Evolutionary conservation across 768 basidiomycete genomes (phyloP).

Genomic region (Dioszegia hungarica): DNA sequence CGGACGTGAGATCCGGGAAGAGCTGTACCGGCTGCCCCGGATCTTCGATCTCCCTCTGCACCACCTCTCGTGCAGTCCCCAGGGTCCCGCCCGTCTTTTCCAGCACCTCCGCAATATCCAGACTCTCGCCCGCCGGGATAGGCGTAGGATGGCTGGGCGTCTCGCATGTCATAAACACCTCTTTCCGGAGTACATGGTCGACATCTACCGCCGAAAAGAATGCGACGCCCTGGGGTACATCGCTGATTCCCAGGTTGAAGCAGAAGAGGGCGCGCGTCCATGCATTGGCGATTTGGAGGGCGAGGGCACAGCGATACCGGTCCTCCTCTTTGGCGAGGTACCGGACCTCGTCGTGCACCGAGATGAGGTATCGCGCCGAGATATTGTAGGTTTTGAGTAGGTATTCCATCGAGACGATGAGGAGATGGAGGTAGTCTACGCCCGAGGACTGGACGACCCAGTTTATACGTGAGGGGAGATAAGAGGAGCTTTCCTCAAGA

Average conservation of each 20-base stretch:
- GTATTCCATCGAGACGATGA: conserved; percentile 91
- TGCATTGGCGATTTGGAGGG: conserved; percentile 87
- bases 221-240: conserved; percentile 88
- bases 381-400: conserved; percentile 76
- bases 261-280: conserved; percentile 93
- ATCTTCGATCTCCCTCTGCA: not conserved
- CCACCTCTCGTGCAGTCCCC: not conserved
- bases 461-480: conserved; percentile 94
- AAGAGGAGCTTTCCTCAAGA: conserved; percentile 64
- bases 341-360: conserved; percentile 93
- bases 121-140: conserved; percentile 80
- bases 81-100: conserved; percentile 58
- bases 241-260: conserved; percentile 88
- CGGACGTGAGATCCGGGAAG: conserved; percentile 10
- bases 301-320: conserved; percentile 81
- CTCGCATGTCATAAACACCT: conserved; percentile 90
- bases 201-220: conserved; percentile 97
- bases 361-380: conserved; percentile 85
- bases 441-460: conserved; percentile 99
- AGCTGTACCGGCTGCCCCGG: conserved; percentile 4
- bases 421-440: conserved; percentile 93
- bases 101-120: conserved; percentile 66
- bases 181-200: conserved; percentile 84
- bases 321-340: conserved; percentile 88
- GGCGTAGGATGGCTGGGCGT: conserved; percentile 83